phyloP scores from a whole-genome alignment of 306 rosid species.

The Alnus glutinosa region DNA sequence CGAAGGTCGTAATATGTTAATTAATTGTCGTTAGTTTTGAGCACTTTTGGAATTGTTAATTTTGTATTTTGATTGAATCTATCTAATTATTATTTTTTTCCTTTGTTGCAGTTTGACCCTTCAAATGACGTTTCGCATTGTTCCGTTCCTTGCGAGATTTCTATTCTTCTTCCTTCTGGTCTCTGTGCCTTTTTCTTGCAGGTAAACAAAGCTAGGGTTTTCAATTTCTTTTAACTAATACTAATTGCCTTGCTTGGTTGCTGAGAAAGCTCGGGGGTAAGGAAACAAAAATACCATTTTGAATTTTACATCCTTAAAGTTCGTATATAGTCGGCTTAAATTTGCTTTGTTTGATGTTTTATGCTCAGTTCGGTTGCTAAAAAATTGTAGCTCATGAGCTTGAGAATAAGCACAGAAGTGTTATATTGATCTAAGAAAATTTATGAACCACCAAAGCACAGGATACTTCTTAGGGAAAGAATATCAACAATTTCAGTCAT shows the following conservation, averaged over 20 bases:
- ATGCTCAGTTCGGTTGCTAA: background rate
- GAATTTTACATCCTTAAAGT: background rate
- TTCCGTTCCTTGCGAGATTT: constrained; percentile 12
- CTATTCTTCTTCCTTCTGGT: constrained; percentile 10
- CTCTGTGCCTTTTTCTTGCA: constrained; percentile 1
- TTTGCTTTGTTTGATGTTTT: background rate
- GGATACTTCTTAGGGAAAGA: background rate
- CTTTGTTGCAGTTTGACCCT: constrained; percentile 12
- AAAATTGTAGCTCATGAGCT: background rate
- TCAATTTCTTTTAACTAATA: background rate
- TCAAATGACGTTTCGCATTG: constrained; percentile 25
- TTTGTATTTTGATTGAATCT: background rate
- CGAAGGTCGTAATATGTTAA: background rate
- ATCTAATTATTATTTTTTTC: background rate
- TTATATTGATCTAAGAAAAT: background rate
- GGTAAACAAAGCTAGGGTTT: constrained; percentile 13
- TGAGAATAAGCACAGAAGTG: background rate
- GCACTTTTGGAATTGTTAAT: background rate
- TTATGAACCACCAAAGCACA: background rate
- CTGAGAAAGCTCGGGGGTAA: constrained; percentile 5
- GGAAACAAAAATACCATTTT: background rate
- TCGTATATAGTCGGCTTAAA: background rate
- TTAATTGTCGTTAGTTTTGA: background rate
- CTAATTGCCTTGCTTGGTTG: constrained; percentile 7
- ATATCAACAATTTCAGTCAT: background rate